phyloP scores from a whole-genome alignment of 2,329 filamentous ascomycete genomes.

The Trichoderma polysporum region DNA sequence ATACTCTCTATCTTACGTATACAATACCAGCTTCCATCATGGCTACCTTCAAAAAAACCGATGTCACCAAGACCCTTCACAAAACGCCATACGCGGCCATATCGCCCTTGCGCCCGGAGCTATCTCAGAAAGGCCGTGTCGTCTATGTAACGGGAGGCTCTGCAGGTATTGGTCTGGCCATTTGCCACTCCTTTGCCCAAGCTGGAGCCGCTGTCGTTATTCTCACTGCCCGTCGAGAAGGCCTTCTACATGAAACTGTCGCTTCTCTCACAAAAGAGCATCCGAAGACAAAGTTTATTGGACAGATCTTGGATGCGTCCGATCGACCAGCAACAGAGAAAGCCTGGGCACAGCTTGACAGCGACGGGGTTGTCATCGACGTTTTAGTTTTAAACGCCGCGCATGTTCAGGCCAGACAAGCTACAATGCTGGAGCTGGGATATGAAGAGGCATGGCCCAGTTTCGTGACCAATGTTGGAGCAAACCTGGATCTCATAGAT shows the following conservation, averaged over 20 bases:
- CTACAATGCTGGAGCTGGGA: constrained; percentile 16
- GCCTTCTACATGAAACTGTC: not conserved
- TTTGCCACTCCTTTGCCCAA: constrained; percentile 54
- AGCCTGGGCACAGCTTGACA: constrained; percentile 33
- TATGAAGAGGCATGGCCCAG: constrained; percentile 19
- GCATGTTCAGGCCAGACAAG: not conserved
- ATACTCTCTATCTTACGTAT: not conserved
- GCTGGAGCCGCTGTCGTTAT: constrained; percentile 40
- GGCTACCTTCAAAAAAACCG: not conserved
- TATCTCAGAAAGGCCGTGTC: constrained; percentile 43
- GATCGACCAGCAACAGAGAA: constrained; percentile 27
- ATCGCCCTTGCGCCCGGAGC: constrained; percentile 36
- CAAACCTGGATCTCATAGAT: constrained; percentile 24
- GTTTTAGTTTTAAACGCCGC: constrained; percentile 29
- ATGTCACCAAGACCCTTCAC: constrained; percentile 35
- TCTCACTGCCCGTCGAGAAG: constrained; percentile 38
- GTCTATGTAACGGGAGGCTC: constrained; percentile 66
- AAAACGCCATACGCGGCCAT: constrained; percentile 38
- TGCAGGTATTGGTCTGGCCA: constrained; percentile 62
- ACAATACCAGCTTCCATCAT: not conserved
- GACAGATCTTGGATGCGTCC: constrained; percentile 25
- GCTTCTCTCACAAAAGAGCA: not conserved
- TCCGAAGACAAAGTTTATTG: constrained; percentile 10
- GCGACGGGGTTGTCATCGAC: constrained; percentile 27
- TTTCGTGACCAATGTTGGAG: constrained; percentile 22